Evolutionary conservation across 2,329 filamentous ascomycete species (phyloP).

Genomic region (Ophiostoma angusticollis): DNA sequence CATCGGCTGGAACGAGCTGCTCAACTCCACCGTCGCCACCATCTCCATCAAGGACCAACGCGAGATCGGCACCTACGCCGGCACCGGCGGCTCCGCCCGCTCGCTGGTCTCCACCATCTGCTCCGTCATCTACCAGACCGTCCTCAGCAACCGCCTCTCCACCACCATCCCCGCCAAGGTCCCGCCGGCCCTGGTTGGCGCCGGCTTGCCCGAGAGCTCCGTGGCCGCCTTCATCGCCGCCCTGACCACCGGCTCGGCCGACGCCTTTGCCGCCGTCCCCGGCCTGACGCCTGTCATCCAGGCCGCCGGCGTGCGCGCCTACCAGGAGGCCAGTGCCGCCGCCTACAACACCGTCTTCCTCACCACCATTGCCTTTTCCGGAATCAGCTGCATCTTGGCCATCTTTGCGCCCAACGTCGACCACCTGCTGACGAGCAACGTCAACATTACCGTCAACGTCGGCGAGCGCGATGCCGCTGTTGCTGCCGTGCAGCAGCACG

Average conservation of each 20-base stretch:
- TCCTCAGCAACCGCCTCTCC: slow-evolving; percentile 22
- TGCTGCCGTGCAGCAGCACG: background rate
- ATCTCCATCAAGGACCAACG: slow-evolving; percentile 19
- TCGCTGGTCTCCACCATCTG: slow-evolving; percentile 18
- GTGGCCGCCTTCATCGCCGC: slow-evolving; percentile 2
- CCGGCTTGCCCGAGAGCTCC: slow-evolving; percentile 16
- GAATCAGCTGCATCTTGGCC: slow-evolving; percentile 20
- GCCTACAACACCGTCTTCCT: slow-evolving; percentile 25
- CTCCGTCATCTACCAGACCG: slow-evolving; percentile 22
- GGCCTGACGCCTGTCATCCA: slow-evolving; percentile 22
- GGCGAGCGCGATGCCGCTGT: background rate
- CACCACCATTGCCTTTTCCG: slow-evolving; percentile 23
- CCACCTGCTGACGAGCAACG: background rate
- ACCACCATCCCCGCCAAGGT: slow-evolving; percentile 21
- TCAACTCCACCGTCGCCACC: slow-evolving; percentile 16
- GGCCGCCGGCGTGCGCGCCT: slow-evolving; percentile 19
- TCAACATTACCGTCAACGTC: slow-evolving; percentile 2
- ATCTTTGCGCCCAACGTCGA: too few relatives aligned
- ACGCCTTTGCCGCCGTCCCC: too few relatives aligned
- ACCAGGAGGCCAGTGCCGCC: slow-evolving; percentile 22
- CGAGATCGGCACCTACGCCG: slow-evolving; percentile 19
- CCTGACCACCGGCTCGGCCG: background rate
- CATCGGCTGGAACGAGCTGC: slow-evolving; percentile 20
- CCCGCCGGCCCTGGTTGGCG: slow-evolving; percentile 21
- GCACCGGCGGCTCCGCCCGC: slow-evolving; percentile 18